These are phyloP conservation scores for Kappamyces sp. DNA, from an alignment of 192 early-diverging fungal species.

Conservation along the genomic window DNA sequence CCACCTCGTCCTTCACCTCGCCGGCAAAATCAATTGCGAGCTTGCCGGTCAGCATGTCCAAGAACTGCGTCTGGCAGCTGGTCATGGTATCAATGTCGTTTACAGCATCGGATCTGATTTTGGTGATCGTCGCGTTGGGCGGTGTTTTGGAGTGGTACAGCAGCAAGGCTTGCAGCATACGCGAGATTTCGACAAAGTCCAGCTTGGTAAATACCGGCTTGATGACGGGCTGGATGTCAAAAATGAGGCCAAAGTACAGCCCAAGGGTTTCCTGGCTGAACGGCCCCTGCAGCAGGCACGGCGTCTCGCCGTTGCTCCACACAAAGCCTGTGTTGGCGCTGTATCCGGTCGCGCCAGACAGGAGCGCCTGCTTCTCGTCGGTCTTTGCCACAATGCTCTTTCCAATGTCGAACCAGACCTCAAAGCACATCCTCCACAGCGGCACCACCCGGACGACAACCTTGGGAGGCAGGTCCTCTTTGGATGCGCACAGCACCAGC, in stretches of 20 bases:
- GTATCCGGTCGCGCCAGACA: constrained; percentile 2
- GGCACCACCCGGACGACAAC: constrained; percentile 24
- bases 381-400: constrained; percentile 42
- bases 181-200: constrained; percentile 46
- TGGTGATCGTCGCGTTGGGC: constrained; percentile 29
- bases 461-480: constrained; percentile 19
- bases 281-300: constrained; percentile 29
- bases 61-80: constrained; percentile 59
- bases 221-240: constrained; percentile 57
- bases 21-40: constrained; percentile 23
- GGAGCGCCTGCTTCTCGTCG: constrained; percentile 22
- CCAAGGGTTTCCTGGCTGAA: constrained; percentile 73
- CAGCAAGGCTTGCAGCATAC: constrained; percentile 47
- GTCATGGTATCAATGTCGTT: constrained; percentile 54
- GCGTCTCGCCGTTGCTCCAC: constrained; percentile 16
- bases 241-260: constrained; percentile 54
- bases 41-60: constrained; percentile 47
- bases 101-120: constrained; percentile 33
- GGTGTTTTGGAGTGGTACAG: constrained; percentile 58
- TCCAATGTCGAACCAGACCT: constrained; percentile 70
- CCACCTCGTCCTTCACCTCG: constrained; percentile 21
- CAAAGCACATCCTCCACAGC: constrained; percentile 62
- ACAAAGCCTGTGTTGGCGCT: background rate
- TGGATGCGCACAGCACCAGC: constrained; percentile 47
- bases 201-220: constrained; percentile 40